Evolutionary conservation across 2,329 filamentous ascomycete species (phyloP), one percentile per base, ranked within the genome.

Genomic region (Sporothrix curviconia): DNA sequence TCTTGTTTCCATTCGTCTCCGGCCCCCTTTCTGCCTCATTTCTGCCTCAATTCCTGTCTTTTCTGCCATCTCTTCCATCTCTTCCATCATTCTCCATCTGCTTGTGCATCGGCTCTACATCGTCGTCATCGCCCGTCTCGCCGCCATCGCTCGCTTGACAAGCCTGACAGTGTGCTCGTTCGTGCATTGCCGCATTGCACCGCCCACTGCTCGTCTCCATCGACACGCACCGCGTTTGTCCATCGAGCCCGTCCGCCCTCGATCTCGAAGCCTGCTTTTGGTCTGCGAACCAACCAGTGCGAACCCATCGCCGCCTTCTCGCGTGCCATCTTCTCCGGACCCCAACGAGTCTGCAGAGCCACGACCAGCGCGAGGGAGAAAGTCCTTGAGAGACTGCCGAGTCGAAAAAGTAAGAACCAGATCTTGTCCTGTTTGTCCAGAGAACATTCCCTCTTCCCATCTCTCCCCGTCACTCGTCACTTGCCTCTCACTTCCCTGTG

Each of bases 331-430:
- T 24, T 24, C 6, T 32, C 28, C 28, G 46, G 46, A 43, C 46
- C 32, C 36, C 22, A 19, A 24, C 34, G 54, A 56, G 54, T 56
- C 25, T 34, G 24, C 17, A 56, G 32, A 50, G 25, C 7, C 15
- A 39, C 43, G 9, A 32, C 32, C 28, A 17, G n/a, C n/a, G n/a
- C 28, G 25, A 36, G 14, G 42, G 15, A n/a, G 42, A 55, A 28
- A 55, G 54, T 56, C 54, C 54, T 56, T n/a, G n/a, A 56, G n/a
- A 49, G 36, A 47, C 40, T 47, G 28, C 32, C 53, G 53, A 55
- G 42, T 37, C 22, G 15, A 46, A 11, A 32, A 17, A 49, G 54
- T 56, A 49, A 56, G 54, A 49, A 37, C n/a, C n/a, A n/a, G n/a
- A n/a, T n/a, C n/a, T n/a, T 11, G n/a, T 43, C 30, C 17, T 49